Evolutionary conservation across 495 filamentous ascomycete genomes (phyloP).

Genomic region (Rostrohypoxylon terebratum): DNA sequence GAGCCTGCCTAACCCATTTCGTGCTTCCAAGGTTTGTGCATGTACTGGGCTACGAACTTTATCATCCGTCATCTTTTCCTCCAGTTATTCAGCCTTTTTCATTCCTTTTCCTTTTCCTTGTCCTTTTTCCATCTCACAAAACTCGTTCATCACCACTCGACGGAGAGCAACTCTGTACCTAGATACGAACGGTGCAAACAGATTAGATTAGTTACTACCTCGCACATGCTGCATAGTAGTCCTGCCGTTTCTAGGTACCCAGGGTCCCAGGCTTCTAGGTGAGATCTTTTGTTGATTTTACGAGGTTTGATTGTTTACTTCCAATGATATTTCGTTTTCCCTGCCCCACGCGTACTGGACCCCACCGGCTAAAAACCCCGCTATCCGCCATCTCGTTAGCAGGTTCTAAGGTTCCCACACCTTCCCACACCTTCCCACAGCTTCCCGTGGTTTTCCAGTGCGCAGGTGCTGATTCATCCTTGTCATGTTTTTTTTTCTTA

Average conservation of each 20-base stretch:
- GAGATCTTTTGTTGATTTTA: conserved; percentile 3
- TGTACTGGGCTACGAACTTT: background rate
- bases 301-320: conserved; percentile 11
- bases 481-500: conserved; percentile 7
- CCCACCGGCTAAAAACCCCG: conserved; percentile 12
- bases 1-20: background rate
- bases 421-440: background rate
- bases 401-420: background rate
- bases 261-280: background rate
- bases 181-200: no score
- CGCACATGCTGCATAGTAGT: no score
- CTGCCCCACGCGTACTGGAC: background rate
- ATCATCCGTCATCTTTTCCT: conserved; percentile 8
- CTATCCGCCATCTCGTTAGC: conserved; percentile 14
- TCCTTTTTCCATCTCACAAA: background rate
- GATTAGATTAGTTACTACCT: background rate
- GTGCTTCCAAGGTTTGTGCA: conserved; percentile 4
- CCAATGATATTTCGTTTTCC: conserved; percentile 1
- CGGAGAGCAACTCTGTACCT: background rate
- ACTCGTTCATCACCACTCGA: background rate
- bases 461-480: conserved; percentile 4
- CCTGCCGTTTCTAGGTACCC: no score
- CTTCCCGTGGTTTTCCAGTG: background rate
- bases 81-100: background rate
- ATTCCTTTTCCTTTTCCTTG: background rate